Evolutionary conservation across 2,329 filamentous ascomycete species (phyloP).

Genomic region (Aureobasidium pullulans): DNA sequence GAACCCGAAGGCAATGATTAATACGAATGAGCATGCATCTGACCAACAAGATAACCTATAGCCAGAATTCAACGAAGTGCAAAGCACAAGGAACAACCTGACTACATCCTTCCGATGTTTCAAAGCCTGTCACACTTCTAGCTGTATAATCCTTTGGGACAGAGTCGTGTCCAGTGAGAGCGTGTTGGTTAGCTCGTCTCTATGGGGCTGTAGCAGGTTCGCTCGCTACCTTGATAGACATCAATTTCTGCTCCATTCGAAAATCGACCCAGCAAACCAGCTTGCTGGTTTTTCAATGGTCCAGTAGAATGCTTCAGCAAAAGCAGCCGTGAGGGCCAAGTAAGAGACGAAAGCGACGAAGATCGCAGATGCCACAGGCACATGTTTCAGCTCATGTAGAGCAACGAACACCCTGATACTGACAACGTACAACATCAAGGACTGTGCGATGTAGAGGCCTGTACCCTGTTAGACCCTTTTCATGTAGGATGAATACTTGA

Average conservation of each 20-base stretch:
- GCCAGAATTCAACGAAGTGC: no score
- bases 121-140: no score
- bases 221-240: background rate
- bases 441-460: slow-evolving; percentile 1
- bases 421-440: background rate
- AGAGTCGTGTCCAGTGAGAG: no score
- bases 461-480: background rate
- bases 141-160: no score
- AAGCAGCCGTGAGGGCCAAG: background rate
- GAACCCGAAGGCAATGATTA: no score
- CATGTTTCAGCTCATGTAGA: background rate
- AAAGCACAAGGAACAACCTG: no score
- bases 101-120: no score
- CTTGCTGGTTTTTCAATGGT: background rate
- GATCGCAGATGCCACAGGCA: background rate
- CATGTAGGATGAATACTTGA: background rate
- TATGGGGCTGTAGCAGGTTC: no score
- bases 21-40: no score
- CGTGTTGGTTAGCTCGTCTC: no score
- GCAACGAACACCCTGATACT: background rate
- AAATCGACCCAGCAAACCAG: background rate
- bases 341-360: background rate
- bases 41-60: no score
- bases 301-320: slow-evolving; percentile 1
- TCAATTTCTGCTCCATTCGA: background rate